Base-by-base conservation (phyloP, 768 basidiomycete species). In the Gymnopilus junonius region DNA sequence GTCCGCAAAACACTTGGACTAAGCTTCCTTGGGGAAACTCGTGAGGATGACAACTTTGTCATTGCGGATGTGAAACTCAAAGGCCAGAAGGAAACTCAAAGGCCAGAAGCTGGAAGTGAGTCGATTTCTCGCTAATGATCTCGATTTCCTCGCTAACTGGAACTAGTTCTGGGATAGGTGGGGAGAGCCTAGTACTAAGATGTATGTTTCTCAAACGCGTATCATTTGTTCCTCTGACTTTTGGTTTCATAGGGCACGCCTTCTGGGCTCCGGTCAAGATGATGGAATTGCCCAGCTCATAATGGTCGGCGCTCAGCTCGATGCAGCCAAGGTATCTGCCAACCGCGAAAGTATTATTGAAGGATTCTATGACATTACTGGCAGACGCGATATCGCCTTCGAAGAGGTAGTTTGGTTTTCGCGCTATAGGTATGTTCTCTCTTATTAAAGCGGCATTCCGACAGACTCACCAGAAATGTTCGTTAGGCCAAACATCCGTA, bases 141-240 rank as follows among this genome's bases (percentile, higher is more conserved):
- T 23, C 34, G 34, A 17, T n/a, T 48, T 20, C 43, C n/a, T 46
- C 43, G 8, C 29, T 39, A 45, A 31, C 21, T 53, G 27, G 17
- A 10, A 27, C 23, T 39, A 83, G 82, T 70, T 75, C 55, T 81
- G 79, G 79, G 81, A 83, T 55, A 76, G 76, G 65, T 83, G 82
- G 81, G 80, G 82, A 5, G 74, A 79, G 25, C 65, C 74, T 8
- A 61, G 66, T 10, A 68, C 58, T 2, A 54, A n/a, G 63, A 68
- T 79, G 81, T 80, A 65, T n/a, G 75, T 69, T 23, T 32, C 62
- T 15, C 25, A 15, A 10, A 31, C 12, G 17, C 8, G 27, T 27
- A 40, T n/a, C 14, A 46, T 35, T 39, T 29, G 7, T 14, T 23
- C 34, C 15, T 8, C 37, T 34, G n/a, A 27, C 10, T 23, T 3